A percentile compares a stretch with the other conserved stretches of the same genome.
phyloP scores from a whole-genome alignment of 768 basidiomycete species.

The Dacryopinax primogenitus region DNA sequence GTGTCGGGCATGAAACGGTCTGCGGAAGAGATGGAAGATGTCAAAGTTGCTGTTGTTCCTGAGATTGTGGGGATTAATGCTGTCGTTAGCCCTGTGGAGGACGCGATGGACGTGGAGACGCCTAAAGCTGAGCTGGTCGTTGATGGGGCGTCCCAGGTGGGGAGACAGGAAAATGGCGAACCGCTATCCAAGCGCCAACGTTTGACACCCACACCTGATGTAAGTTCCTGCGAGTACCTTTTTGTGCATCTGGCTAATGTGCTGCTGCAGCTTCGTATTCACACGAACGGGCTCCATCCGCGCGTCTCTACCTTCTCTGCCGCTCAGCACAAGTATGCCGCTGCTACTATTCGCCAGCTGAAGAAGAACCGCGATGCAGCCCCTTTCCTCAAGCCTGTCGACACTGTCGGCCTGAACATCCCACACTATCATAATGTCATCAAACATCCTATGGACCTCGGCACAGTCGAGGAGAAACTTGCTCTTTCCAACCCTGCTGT shows the following conservation, averaged over 20 bases:
- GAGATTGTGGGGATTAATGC: background rate
- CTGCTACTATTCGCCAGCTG: constrained; percentile 61
- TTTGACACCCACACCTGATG: constrained; percentile 1
- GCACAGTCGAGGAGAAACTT: constrained; percentile 83
- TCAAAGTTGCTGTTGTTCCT: background rate
- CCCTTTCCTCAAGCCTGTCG: constrained; percentile 80
- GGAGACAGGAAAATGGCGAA: constrained; percentile 5
- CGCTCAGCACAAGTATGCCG: constrained; percentile 67
- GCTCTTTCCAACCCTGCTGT: constrained; percentile 57
- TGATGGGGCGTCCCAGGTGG: background rate
- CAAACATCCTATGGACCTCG: constrained; percentile 86
- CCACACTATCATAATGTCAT: constrained; percentile 83
- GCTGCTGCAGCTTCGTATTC: background rate
- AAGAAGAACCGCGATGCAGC: constrained; percentile 75
- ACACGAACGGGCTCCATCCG: constrained; percentile 10
- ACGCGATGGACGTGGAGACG: background rate
- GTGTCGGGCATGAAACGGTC: background rate
- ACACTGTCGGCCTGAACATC: constrained; percentile 55
- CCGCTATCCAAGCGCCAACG: background rate
- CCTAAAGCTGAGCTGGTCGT: background rate
- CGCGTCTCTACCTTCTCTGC: constrained; percentile 42
- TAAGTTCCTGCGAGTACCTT: background rate
- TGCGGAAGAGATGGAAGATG: constrained; percentile 1
- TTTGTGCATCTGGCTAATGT: background rate
- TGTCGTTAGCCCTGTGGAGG: background rate